Evolutionary conservation across 176 grass and related monocot genomes (phyloP).

Genomic region (Carex littledalei): DNA sequence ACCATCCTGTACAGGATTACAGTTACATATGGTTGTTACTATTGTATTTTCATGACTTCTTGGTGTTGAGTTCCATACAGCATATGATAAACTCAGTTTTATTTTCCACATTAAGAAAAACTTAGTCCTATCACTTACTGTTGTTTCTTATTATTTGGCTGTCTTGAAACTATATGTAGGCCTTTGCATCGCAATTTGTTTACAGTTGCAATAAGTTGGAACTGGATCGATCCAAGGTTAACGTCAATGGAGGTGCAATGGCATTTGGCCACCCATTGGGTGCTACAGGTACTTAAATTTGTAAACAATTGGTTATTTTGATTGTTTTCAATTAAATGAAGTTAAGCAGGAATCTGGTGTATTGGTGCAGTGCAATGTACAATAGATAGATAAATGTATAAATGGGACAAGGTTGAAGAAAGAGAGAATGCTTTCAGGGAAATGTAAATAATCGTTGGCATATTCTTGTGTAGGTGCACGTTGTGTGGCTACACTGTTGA

Average conservation of each 20-base stretch:
- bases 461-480: conserved; percentile 51
- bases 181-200: conserved; percentile 87
- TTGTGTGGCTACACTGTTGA: conserved; percentile 76
- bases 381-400: background rate
- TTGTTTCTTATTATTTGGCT: conserved; percentile 8
- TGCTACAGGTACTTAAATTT: conserved; percentile 82
- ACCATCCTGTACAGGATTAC: background rate
- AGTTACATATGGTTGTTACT: background rate
- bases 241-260: conserved; percentile 93
- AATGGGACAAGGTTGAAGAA: background rate
- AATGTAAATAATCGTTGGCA: background rate
- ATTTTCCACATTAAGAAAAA: background rate
- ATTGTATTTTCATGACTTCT: background rate
- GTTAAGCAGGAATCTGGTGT: background rate
- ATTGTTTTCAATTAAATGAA: background rate
- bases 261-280: conserved; percentile 90
- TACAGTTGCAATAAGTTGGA: conserved; percentile 86
- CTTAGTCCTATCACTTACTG: background rate
- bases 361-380: background rate
- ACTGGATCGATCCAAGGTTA: conserved; percentile 73
- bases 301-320: background rate
- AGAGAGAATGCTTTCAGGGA: background rate
- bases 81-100: background rate
- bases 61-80: background rate
- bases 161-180: conserved; percentile 27